These are phyloP conservation scores for Monarda citriodora DNA, from an alignment of 305 asterid genomes.

Conservation along the genomic window DNA sequence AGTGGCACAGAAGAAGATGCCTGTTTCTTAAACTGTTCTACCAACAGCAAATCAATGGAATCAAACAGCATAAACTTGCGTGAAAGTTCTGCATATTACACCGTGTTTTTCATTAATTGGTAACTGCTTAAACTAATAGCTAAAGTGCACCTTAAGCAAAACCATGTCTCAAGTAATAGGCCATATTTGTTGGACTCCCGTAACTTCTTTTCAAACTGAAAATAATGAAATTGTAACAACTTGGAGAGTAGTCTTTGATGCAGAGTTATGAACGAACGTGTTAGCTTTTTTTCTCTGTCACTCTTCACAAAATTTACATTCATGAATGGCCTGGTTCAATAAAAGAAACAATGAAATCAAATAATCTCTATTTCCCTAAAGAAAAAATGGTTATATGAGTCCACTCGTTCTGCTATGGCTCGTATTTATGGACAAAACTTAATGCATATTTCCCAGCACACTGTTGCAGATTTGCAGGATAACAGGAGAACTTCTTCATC, in stretches of 20 bases:
- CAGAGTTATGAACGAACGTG: not conserved
- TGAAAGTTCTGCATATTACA: not conserved
- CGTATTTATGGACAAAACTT: conserved; percentile 7
- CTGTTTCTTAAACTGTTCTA: not conserved
- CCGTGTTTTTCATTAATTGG: not conserved
- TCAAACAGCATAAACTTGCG: conserved; percentile 1
- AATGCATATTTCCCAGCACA: too few species aligned
- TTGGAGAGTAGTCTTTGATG: not conserved
- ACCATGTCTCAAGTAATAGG: conserved; percentile 4
- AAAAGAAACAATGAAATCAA: conserved; percentile 14
- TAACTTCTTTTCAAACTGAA: not conserved
- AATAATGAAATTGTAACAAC: not conserved
- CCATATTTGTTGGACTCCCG: conserved; percentile 6
- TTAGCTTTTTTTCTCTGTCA: not conserved
- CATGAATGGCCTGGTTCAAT: conserved; percentile 4
- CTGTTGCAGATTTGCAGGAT: not conserved
- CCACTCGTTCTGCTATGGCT: conserved; percentile 5
- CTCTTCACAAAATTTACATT: conserved; percentile 14
- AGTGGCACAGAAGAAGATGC: not conserved
- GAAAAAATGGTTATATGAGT: conserved; percentile 7
- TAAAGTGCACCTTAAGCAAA: conserved; percentile 10
- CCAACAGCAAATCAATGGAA: not conserved
- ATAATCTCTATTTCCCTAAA: conserved; percentile 18
- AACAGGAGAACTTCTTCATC: not conserved
- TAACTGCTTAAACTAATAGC: not conserved